A percentile compares a stretch with the other conserved stretches of the same genome.
Evolutionary conservation across 768 basidiomycete species (phyloP).

Genomic region (Serpula lacrymans): DNA sequence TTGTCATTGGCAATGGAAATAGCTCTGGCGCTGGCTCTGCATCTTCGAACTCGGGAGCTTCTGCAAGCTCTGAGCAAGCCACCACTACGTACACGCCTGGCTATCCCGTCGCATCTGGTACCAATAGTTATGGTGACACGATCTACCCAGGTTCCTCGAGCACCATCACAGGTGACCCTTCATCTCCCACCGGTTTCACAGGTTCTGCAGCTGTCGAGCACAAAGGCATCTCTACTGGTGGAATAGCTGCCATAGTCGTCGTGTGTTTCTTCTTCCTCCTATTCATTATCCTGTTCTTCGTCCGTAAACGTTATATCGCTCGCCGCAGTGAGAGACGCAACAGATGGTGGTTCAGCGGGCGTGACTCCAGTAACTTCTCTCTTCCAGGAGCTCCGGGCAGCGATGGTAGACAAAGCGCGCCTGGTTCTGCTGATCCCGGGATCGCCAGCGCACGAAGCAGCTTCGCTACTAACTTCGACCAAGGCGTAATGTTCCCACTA

Average conservation of each 20-base stretch:
- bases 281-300: conserved; percentile 34
- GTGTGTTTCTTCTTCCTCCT: conserved; percentile 29
- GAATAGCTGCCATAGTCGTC: conserved; percentile 44
- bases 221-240: conserved; percentile 38
- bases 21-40: not conserved
- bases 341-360: conserved; percentile 43
- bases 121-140: conserved; percentile 11
- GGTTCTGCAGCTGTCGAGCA: conserved; percentile 11
- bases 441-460: conserved; percentile 48
- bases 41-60: conserved; percentile 1
- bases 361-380: conserved; percentile 5
- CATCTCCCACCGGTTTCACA: conserved; percentile 8
- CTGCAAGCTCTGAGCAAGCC: not conserved
- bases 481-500: conserved; percentile 26
- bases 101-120: not conserved
- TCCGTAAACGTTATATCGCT: conserved; percentile 44
- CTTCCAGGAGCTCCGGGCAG: conserved; percentile 8
- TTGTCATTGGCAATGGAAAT: not conserved
- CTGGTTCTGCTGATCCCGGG: conserved; percentile 15
- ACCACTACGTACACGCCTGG: not conserved
- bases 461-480: conserved; percentile 62
- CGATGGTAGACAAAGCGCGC: conserved; percentile 10
- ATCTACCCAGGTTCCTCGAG: conserved; percentile 10
- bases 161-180: conserved; percentile 10
- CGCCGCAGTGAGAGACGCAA: conserved; percentile 41